Evolutionary conservation across 176 grass and related monocot species (phyloP).

Genomic region (Oryza glaberrima): DNA sequence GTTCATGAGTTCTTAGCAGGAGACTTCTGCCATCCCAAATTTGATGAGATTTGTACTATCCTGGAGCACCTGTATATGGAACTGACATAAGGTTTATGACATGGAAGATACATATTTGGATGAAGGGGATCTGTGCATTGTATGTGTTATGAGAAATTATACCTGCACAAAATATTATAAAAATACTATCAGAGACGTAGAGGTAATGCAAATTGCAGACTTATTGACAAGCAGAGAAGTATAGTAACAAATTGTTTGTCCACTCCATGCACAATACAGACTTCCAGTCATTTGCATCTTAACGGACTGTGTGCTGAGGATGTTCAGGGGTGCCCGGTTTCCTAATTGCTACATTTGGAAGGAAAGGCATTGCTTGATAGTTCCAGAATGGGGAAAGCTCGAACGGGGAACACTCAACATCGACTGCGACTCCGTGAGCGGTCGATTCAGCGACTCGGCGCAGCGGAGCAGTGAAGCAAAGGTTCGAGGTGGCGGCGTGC

Average conservation of each 20-base stretch:
- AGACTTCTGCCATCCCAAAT: conserved; percentile 42
- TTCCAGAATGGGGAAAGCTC: too few species aligned
- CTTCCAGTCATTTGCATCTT: not conserved
- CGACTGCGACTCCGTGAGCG: too few species aligned
- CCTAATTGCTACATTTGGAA: too few species aligned
- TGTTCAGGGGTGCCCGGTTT: too few species aligned
- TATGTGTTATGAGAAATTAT: not conserved
- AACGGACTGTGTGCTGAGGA: not conserved
- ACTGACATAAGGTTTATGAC: conserved; percentile 19
- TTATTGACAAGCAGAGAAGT: not conserved
- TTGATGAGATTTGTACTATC: conserved; percentile 41
- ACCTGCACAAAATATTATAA: not conserved
- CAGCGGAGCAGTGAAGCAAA: too few species aligned
- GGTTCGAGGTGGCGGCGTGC: too few species aligned
- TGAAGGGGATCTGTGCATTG: not conserved
- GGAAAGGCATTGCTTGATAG: too few species aligned
- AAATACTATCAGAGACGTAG: not conserved
- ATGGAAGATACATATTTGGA: not conserved
- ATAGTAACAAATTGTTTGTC: not conserved
- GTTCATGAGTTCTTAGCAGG: conserved; percentile 50
- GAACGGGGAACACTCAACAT: too few species aligned
- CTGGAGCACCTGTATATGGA: conserved; percentile 56
- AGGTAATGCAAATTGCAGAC: not conserved
- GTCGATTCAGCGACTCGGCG: too few species aligned
- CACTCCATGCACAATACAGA: not conserved